Evolutionary conservation across 129 eudicot species (phyloP).

Genomic region (Rutidosis leptorrhynchoides): DNA sequence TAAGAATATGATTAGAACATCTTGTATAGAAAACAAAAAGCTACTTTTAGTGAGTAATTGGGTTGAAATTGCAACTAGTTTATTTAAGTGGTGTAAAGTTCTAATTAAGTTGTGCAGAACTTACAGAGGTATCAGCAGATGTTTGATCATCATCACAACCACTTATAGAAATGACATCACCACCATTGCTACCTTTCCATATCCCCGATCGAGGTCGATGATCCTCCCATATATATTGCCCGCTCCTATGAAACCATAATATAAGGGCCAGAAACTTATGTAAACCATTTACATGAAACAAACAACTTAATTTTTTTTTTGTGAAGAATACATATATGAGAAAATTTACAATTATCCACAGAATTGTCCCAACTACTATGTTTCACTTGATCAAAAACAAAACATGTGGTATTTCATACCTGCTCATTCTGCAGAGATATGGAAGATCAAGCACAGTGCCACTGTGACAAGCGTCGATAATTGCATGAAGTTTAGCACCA

Average conservation of each 20-base stretch:
- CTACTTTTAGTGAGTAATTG: neutral
- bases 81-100: neutral
- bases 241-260: constrained; percentile 33
- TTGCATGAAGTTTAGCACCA: constrained; percentile 70
- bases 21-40: neutral
- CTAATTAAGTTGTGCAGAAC: constrained; percentile 18
- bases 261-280: neutral
- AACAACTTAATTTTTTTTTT: neutral
- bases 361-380: neutral
- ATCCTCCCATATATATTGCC: constrained; percentile 54
- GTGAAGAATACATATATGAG: neutral
- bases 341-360: neutral
- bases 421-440: constrained; percentile 42
- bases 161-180: constrained; percentile 57
- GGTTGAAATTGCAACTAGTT: neutral
- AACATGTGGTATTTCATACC: constrained; percentile 21
- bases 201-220: constrained; percentile 33
- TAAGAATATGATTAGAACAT: neutral
- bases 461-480: constrained; percentile 66
- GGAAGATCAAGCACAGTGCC: constrained; percentile 70
- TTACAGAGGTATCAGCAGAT: constrained; percentile 57
- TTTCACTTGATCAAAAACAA: constrained; percentile 5
- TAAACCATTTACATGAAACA: neutral
- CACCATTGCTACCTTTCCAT: constrained; percentile 66
- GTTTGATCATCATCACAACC: constrained; percentile 72